Evolutionary conservation across 371 early-diverging fungal genomes (phyloP), one percentile per base, ranked within the genome.

Genomic region (Rhizopus arrhizus): DNA sequence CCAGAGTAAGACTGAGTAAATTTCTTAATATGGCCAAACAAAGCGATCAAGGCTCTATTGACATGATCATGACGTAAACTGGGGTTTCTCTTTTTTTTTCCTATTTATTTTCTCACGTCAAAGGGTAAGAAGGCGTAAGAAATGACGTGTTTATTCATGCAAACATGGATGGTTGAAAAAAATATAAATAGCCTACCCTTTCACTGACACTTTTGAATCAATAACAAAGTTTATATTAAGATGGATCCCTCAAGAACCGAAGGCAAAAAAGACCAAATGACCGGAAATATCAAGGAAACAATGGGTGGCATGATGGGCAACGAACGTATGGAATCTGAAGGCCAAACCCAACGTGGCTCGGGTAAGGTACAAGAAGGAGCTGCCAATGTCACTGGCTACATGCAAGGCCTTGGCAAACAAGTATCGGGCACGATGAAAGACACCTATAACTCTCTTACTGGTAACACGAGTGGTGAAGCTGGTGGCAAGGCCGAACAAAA

Each of bases 311-410:
- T 43, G 43, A 13, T 75, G 7, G 79, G 78, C 33, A 73, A 81
- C 54, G 62, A 58, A 31, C 34, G 55, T 33, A 42, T 76, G 63
- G 61, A 81, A 65, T 67, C 74, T 9, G 61, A 79, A 61, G 81
- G 81, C 5, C 65, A 72, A 31, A 13, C 70, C 10, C 74, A 79
- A 62, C 58, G 64, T 33, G 59, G 53, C 29, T 52, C 69, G 22
- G 84, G 84, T 22, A 56, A 74, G n/a, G 65, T 66, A n/a, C 59
- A 73, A 55, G 70, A 69, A 62, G 60, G 59, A 5, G 56, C 67
- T 45, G 69, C 75, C 53, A 72, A 62, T 48, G 56, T 66, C 31
- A 38, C 56, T 41, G 59, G 57, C 8, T 74, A 66, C 35, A 61
- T 74, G 13, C 55, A 68, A 22, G 69, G 69, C 22, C 43, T 66